Conservation (phyloP, 148 eudicot genomes). For the Polygonum aviculare region DNA sequence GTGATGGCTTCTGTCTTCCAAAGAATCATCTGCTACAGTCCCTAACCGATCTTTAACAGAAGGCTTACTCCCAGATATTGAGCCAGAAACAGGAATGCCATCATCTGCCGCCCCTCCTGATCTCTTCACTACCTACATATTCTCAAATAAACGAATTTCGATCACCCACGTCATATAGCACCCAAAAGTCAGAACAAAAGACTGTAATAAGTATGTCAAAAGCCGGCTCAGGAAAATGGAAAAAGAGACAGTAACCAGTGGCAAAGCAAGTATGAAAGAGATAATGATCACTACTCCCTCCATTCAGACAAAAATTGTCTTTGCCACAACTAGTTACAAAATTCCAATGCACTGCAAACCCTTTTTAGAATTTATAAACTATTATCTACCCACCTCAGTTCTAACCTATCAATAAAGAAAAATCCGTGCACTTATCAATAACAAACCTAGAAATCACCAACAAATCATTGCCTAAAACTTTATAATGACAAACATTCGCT, state of each 20-base stretch:
- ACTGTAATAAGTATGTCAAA: not conserved
- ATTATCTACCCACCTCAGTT: too few species aligned
- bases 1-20: constrained; percentile 16
- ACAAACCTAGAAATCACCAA: too few species aligned
- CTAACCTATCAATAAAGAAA: too few species aligned
- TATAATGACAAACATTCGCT: not conserved
- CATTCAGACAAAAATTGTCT: too few species aligned
- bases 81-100: constrained; percentile 22
- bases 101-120: constrained; percentile 31
- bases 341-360: too few species aligned
- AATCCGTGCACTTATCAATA: too few species aligned
- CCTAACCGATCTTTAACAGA: constrained; percentile 66
- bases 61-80: constrained; percentile 47
- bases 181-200: not conserved
- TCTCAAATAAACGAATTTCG: constrained; percentile 6
- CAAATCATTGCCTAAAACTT: too few species aligned
- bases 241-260: not conserved
- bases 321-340: too few species aligned
- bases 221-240: not conserved
- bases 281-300: not conserved
- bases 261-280: not conserved
- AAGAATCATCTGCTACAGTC: constrained; percentile 24
- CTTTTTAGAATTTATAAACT: too few species aligned
- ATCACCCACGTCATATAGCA: not conserved
- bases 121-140: constrained; percentile 65